Base-by-base conservation (phyloP, 345 rosid species). In the Acer negundo region DNA sequence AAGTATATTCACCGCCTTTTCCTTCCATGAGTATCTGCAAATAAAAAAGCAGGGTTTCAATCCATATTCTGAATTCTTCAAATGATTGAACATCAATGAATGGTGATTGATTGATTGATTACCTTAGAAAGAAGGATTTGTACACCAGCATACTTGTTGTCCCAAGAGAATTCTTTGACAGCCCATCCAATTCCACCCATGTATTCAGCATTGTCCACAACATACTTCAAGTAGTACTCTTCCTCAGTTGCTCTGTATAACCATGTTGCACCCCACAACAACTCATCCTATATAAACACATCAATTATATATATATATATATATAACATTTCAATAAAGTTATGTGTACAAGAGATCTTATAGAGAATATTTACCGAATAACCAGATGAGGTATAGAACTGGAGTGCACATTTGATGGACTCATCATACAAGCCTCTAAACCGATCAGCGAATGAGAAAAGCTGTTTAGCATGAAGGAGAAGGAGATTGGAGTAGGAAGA, bases 111-210 rank as follows among this genome's bases (percentile, higher is more conserved):
- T 17, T 6, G 3, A n/a, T 13, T 19, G 17, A 61, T 17, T 76
- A 94, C 94, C 97, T 93, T 90, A 62, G 87, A 79, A 49, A 94
- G 87, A 63, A 94, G 94, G 87, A 90, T 80, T 81, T 94, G 98
- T 46, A 93, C 87, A 67, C 97, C 98, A 3, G 93, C 98, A 73
- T 91, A 92, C 35, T 94, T 93, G 88, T 83, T 91, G 84, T 94
- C 97, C 98, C 97, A 94, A n/a, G 94, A 91, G 87, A 94, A 93
- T 31, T 94, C 97, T 75, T 90, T 91, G 74, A 91, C 84, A 19
- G 92, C 94, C 94, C 96, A 92, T n/a, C 97, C 91, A 31, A 91
- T 93, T 84, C 98, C 97, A 0, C 98, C 97, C 97, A 94, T 87
- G 84, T 86, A 85, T 15, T 75, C 93, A 13, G 91, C 94, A 66